Percentiles rank a stretch among this genome's conserved stretches.
Conservation (phyloP, 1,284 basidiomycete genomes). For the Austroboletus novae-zelandiae region DNA sequence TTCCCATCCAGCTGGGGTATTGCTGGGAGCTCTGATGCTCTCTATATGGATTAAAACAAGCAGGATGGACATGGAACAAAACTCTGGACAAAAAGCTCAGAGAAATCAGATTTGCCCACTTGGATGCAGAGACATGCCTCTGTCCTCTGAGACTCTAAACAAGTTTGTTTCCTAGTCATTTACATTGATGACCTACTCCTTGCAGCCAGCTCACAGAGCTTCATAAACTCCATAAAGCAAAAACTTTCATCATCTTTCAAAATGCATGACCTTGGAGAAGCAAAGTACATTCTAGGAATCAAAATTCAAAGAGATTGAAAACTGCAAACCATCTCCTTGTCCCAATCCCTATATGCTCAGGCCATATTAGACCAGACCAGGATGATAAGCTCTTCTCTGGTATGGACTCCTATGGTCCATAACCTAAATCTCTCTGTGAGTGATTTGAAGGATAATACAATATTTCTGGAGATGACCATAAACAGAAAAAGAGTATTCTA, state of each 20-base stretch:
- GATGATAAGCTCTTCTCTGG: too few relatives aligned
- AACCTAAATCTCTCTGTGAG: not conserved
- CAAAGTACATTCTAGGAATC: constrained; percentile 2
- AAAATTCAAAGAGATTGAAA: not conserved
- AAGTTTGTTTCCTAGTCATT: not conserved
- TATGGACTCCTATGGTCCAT: not conserved
- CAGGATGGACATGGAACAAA: too few relatives aligned
- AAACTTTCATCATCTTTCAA: not conserved
- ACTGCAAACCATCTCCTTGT: not conserved
- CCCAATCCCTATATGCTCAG: constrained; percentile 1
- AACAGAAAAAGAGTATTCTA: not conserved
- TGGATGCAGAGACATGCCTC: too few relatives aligned
- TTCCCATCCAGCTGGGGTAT: too few relatives aligned
- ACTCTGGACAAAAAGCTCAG: too few relatives aligned
- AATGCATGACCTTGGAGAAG: not conserved
- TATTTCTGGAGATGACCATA: not conserved
- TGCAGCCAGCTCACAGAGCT: not conserved
- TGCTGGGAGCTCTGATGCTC: too few relatives aligned
- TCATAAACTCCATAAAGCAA: not conserved
- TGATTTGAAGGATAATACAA: not conserved
- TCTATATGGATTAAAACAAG: too few relatives aligned
- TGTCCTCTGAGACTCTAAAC: not conserved
- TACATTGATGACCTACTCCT: not conserved
- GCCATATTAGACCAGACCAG: constrained; percentile 3
- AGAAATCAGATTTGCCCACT: too few relatives aligned